A percentile compares a stretch with the other conserved stretches of the same genome.
Conservation (phyloP, 306 rosid genomes). For the Spatholobus suberectus region DNA sequence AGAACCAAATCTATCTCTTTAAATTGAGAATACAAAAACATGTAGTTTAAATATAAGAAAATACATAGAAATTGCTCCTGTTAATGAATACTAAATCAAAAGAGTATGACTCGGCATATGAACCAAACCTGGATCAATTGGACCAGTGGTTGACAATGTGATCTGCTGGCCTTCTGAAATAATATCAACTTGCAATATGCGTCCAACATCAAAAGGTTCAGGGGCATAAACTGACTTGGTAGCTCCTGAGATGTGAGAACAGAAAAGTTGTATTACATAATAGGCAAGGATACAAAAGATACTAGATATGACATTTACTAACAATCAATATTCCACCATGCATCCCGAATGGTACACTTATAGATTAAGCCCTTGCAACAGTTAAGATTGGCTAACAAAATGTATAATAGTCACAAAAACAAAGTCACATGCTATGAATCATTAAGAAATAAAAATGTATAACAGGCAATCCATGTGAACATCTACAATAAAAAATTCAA, state of each 20-base stretch:
- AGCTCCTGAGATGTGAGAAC: constrained; percentile 81
- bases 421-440: background rate
- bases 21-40: background rate
- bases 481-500: background rate
- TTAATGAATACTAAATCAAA: constrained; percentile 27
- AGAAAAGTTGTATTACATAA: constrained; percentile 31
- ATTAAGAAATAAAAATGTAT: no score
- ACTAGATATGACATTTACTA: constrained; percentile 13
- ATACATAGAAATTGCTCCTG: constrained; percentile 2
- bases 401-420: background rate
- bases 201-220: constrained; percentile 90
- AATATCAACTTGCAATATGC: constrained; percentile 72
- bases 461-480: background rate
- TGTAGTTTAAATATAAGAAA: background rate
- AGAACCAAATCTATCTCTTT: background rate
- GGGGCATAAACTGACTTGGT: constrained; percentile 83
- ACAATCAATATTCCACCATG: constrained; percentile 11
- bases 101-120: constrained; percentile 14
- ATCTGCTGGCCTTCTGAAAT: constrained; percentile 47
- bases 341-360: background rate
- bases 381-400: background rate
- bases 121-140: constrained; percentile 82
- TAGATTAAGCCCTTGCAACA: background rate
- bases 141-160: constrained; percentile 75
- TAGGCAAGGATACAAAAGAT: background rate